These are phyloP conservation scores for Gossypium gossypioides DNA, from an alignment of 441 rosid species.

Conservation along the genomic window DNA sequence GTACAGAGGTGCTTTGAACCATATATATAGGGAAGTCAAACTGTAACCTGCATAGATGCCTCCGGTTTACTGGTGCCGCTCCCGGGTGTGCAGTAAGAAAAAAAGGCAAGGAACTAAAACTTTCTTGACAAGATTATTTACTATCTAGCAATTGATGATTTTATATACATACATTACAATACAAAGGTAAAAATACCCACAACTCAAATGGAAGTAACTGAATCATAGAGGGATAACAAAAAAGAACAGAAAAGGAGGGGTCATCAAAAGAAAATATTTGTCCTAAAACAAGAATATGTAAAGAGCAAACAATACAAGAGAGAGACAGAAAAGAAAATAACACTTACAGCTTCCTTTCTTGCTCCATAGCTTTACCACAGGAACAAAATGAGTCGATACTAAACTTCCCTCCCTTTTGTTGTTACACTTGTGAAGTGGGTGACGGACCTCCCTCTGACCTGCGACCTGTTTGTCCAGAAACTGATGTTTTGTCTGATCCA, in stretches of 20 bases:
- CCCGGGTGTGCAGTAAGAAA: too few species aligned
- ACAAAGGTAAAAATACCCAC: constrained; percentile 22
- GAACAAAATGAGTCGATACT: constrained; percentile 6
- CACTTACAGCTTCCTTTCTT: not conserved
- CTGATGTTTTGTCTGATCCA: not conserved
- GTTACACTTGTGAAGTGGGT: constrained; percentile 33
- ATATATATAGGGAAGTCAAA: too few species aligned
- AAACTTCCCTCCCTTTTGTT: constrained; percentile 15
- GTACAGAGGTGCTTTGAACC: too few species aligned
- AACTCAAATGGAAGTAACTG: constrained; percentile 21
- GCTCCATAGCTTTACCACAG: constrained; percentile 1
- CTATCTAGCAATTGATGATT: constrained; percentile 22
- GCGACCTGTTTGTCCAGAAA: not conserved
- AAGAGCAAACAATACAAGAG: constrained; percentile 12
- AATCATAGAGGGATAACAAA: constrained; percentile 11
- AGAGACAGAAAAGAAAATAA: not conserved
- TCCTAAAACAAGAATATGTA: not conserved
- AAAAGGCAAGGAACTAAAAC: too few species aligned
- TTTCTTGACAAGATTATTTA: not conserved
- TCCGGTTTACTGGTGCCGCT: too few species aligned
- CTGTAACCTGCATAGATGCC: too few species aligned
- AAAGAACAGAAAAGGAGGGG: constrained; percentile 7
- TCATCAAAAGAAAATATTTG: constrained; percentile 1
- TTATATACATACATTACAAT: constrained; percentile 51
- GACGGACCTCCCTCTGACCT: not conserved